Evolutionary conservation across 2,329 filamentous ascomycete species (phyloP).

Genomic region (Fusarium multiceps): DNA sequence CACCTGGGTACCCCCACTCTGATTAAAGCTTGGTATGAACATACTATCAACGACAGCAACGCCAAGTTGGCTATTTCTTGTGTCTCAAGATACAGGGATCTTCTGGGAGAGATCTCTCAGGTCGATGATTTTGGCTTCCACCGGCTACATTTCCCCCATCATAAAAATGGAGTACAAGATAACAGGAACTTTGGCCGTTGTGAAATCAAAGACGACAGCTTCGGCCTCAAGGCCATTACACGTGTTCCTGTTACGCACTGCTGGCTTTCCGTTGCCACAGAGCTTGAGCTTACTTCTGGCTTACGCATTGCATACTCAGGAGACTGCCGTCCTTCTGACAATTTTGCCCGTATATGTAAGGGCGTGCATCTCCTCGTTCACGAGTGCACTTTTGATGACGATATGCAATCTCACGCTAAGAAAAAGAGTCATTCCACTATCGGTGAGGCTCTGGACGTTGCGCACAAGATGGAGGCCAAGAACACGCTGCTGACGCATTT

Average conservation of each 20-base stretch:
- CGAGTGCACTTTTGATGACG: slow-evolving; percentile 95
- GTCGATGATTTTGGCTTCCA: slow-evolving; percentile 81
- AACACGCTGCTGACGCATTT: slow-evolving; percentile 92
- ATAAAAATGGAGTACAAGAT: slow-evolving; percentile 39
- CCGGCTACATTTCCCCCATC: slow-evolving; percentile 54
- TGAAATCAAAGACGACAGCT: slow-evolving; percentile 57
- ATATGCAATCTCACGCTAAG: slow-evolving; percentile 78
- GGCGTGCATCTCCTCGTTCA: slow-evolving; percentile 88
- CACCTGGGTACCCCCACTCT: slow-evolving; percentile 86
- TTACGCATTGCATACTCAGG: slow-evolving; percentile 94
- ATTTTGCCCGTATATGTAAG: slow-evolving; percentile 76
- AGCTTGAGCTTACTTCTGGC: slow-evolving; percentile 79
- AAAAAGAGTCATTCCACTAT: slow-evolving; percentile 94
- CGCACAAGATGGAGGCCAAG: slow-evolving; percentile 80
- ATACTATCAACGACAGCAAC: slow-evolving; percentile 53
- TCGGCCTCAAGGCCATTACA: slow-evolving; percentile 74
- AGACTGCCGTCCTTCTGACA: slow-evolving; percentile 83
- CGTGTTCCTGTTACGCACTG: slow-evolving; percentile 82
- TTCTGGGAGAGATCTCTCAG: slow-evolving; percentile 81
- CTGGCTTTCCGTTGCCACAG: slow-evolving; percentile 78
- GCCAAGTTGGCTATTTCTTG: slow-evolving; percentile 74
- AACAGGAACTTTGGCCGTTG: slow-evolving; percentile 50
- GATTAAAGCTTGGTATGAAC: slow-evolving; percentile 83
- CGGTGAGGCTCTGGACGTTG: slow-evolving; percentile 83
- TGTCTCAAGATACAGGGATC: slow-evolving; percentile 76